Conservation (phyloP, 2,329 filamentous ascomycete species). For the Cladosporium austrohemisphaericum region DNA sequence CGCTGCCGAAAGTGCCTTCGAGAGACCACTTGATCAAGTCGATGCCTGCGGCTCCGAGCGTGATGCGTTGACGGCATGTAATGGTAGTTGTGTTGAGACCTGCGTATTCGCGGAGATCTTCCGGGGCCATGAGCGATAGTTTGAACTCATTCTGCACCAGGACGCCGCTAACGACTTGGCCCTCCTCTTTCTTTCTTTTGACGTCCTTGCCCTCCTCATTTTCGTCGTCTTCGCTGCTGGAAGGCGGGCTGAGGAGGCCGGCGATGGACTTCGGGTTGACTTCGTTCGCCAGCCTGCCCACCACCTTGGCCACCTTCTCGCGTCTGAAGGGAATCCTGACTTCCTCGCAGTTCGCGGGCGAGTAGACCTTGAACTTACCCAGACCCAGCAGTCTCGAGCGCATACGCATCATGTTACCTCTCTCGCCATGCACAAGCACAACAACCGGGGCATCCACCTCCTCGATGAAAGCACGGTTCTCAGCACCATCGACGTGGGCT, state of each 20-base stretch:
- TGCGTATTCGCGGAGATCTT: conserved; percentile 92
- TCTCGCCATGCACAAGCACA: conserved; percentile 94
- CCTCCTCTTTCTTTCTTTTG: conserved; percentile 23
- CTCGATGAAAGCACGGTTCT: conserved; percentile 96
- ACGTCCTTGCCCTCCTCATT: conserved; percentile 33
- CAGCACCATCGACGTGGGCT: conserved; percentile 90
- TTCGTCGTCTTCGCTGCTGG: conserved; percentile 40
- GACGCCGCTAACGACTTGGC: conserved; percentile 75
- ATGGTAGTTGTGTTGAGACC: conserved; percentile 96
- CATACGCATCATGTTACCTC: conserved; percentile 95
- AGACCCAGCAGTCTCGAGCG: conserved; percentile 93
- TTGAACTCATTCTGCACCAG: conserved; percentile 98
- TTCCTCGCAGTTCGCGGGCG: conserved; percentile 91
- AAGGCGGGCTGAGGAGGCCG: conserved; percentile 31
- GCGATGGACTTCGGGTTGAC: conserved; percentile 60
- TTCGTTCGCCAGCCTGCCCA: conserved; percentile 78
- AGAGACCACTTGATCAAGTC: conserved; percentile 92
- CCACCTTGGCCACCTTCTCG: conserved; percentile 93
- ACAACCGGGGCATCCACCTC: conserved; percentile 89
- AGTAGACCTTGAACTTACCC: conserved; percentile 87
- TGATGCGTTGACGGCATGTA: conserved; percentile 85
- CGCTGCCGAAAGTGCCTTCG: conserved; percentile 86
- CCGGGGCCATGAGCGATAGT: conserved; percentile 91
- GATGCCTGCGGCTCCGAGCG: conserved; percentile 79
- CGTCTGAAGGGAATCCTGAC: conserved; percentile 91